phyloP scores from a whole-genome alignment of 495 filamentous ascomycete species.

The Podospora fimiseda region DNA sequence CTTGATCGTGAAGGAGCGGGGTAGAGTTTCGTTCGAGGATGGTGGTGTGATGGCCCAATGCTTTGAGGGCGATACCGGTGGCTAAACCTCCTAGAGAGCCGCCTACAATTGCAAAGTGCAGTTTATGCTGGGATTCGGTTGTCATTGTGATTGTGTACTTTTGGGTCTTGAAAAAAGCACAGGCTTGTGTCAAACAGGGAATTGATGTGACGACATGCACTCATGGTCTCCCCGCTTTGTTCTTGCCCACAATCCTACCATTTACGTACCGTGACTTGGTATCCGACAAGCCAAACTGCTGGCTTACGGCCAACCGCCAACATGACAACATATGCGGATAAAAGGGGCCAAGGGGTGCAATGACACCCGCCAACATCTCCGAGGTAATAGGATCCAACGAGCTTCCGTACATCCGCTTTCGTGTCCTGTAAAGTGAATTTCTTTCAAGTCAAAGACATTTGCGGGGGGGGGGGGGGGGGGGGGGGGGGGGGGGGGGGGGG shows the following conservation, averaged over 20 bases:
- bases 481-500: no score
- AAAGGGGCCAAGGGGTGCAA: no score
- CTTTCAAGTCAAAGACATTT: no score
- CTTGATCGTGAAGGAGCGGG: constrained; percentile 46
- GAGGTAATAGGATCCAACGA: no score
- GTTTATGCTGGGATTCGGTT: constrained; percentile 1
- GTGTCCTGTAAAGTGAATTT: no score
- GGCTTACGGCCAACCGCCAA: not conserved
- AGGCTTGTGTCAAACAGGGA: no score
- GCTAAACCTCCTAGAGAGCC: constrained; percentile 45
- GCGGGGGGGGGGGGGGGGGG: no score
- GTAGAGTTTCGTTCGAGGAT: constrained; percentile 48
- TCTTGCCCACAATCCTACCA: not conserved
- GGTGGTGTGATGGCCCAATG: constrained; percentile 42
- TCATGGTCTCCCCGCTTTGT: not conserved
- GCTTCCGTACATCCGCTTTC: no score
- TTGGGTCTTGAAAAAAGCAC: not conserved
- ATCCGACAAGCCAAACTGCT: not conserved
- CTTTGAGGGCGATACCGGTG: constrained; percentile 42
- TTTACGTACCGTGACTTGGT: not conserved
- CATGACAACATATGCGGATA: not conserved
- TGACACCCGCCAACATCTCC: no score
- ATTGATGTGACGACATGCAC: no score
- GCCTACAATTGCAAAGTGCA: constrained; percentile 35
- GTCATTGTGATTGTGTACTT: not conserved